phyloP scores from a whole-genome alignment of 768 basidiomycete genomes.

The Cystobasidium tubakii region DNA sequence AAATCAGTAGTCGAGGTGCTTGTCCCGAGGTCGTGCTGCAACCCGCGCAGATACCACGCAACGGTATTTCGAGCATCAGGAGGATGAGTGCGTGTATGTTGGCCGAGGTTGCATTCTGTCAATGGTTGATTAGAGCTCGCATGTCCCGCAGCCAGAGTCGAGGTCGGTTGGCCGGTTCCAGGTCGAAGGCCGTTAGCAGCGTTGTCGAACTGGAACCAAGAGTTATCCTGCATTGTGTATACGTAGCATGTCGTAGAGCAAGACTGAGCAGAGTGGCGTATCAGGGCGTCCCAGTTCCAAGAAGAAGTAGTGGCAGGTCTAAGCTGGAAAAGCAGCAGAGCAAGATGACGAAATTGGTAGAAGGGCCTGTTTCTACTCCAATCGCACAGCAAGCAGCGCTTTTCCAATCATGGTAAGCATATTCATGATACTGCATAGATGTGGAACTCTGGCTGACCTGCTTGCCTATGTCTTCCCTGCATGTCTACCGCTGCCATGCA shows the following conservation, averaged over 20 bases:
- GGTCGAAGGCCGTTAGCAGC: neutral
- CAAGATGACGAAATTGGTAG: neutral
- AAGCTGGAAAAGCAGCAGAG: constrained; percentile 53
- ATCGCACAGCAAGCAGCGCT: neutral
- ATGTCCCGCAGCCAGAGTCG: neutral
- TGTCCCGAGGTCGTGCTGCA: neutral
- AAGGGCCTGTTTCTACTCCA: neutral
- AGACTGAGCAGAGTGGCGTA: neutral
- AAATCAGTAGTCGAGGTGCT: neutral
- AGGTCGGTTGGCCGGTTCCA: neutral
- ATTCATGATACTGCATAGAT: no score
- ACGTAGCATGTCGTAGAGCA: neutral
- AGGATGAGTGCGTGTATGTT: constrained; percentile 4
- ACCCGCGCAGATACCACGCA: neutral
- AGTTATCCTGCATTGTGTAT: neutral
- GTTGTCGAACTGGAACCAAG: neutral
- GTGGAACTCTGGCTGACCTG: no score
- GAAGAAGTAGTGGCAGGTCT: constrained; percentile 54
- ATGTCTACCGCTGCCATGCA: neutral
- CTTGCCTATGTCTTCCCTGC: no score
- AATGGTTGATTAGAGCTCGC: neutral
- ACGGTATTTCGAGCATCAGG: neutral
- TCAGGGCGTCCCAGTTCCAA: neutral
- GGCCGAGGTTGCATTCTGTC: constrained; percentile 6
- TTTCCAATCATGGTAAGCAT: neutral